Base-by-base conservation (phyloP, 2,329 filamentous ascomycete genomes). In the Lachnellula arida region DNA sequence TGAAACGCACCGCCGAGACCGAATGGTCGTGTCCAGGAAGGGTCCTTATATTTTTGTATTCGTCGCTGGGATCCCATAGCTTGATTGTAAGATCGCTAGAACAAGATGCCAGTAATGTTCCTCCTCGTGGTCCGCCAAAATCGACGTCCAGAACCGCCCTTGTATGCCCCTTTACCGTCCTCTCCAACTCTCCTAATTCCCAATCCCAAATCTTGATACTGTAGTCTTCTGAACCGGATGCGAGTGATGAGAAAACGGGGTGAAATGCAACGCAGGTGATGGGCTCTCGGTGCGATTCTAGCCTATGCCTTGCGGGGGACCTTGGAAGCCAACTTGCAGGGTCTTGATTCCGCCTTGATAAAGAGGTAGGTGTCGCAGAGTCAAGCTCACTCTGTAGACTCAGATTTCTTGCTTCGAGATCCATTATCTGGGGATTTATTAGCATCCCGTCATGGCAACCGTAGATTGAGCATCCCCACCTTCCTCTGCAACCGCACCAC, bases 181-280 rank as follows among this genome's bases (percentile, higher is more conserved):
- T 79, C 71, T 97, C 92, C 4, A 96, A 78, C 72, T 97, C 92
- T 48, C 93, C 93, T 23, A 95, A 75, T 68, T 97, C 92, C 88
- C 91, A 97, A 68, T 97, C 92, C 92, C 92, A 97, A 54, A 97
- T 92, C 68, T 97, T 97, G 71, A 97, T 96, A 7, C 89, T 96
- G 53, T 84, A 89, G 72, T 97, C 93, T 71, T 96, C 92, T 8
- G 91, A 95, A 15, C 89, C 92, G 0, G 91, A 94, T 9, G 92
- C 93, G 22, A 97, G 78, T 5, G 89, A 93, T 9, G 91, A 93
- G 73, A 96, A 97, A 34, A 94, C 80, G 0, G 92, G 92, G 70
- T 97, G 92, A 69, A 97, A 97, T 15, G 92, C 92, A 56, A 97
- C 85, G 67, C 90, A 92, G 55, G 87, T 96, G 57, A 97, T 85